Conservation (phyloP, 2,329 filamentous ascomycete genomes). For the Fusarium domesticum region DNA sequence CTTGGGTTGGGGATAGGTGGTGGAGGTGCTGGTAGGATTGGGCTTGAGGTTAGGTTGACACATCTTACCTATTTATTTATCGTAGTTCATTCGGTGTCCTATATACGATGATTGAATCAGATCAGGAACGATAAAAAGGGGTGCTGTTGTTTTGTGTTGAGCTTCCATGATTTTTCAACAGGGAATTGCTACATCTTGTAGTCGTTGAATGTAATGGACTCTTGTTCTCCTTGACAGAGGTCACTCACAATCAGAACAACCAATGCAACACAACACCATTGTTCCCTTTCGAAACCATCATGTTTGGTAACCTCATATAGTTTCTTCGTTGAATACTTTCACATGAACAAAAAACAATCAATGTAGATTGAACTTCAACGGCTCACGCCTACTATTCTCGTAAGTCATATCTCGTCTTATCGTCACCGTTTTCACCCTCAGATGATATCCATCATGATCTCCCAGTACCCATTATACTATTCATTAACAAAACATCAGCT, state of each 20-base stretch:
- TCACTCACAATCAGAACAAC: background rate
- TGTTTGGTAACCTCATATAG: no score
- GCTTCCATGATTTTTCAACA: no score
- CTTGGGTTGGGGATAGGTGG: conserved; percentile 2
- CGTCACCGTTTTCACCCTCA: background rate
- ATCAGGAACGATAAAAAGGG: no score
- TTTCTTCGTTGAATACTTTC: no score
- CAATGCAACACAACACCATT: background rate
- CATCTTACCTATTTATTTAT: conserved; percentile 5
- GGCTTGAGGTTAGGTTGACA: background rate
- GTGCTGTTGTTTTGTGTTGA: background rate
- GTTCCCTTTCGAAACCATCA: no score
- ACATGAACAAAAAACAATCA: background rate
- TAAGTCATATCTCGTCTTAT: conserved; percentile 19
- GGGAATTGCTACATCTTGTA: background rate
- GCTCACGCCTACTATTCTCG: background rate
- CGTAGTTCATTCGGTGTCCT: background rate
- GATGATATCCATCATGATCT: background rate
- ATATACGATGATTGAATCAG: no score
- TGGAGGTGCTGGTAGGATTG: background rate
- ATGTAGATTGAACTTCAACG: background rate
- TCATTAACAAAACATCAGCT: background rate
- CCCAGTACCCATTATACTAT: background rate
- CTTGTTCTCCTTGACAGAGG: background rate
- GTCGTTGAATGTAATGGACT: background rate